Conservation (phyloP, 768 basidiomycete species). For the Lactarius pseudohatsudake region DNA sequence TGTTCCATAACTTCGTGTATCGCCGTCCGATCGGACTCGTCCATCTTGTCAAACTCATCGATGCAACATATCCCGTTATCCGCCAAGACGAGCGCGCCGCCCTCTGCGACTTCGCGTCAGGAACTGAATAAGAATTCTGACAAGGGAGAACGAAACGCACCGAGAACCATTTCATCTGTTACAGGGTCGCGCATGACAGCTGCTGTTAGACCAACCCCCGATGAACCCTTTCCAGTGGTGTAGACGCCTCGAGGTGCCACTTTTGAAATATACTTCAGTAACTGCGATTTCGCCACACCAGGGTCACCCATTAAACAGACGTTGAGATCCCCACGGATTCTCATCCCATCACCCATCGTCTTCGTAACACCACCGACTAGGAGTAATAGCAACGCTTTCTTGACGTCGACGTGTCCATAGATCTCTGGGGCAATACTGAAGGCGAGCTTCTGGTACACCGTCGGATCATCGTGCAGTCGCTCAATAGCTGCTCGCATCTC, state of each 20-base stretch:
- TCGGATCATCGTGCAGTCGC: slow-evolving; percentile 68
- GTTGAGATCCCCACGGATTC: slow-evolving; percentile 97
- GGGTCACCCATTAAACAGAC: slow-evolving; percentile 99
- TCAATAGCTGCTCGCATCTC: slow-evolving; percentile 71
- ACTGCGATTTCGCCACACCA: slow-evolving; percentile 97
- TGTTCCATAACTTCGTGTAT: slow-evolving; percentile 99
- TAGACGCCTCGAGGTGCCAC: slow-evolving; percentile 94
- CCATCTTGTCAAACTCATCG: slow-evolving; percentile 99
- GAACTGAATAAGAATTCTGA: slow-evolving; percentile 1
- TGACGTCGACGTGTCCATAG: slow-evolving; percentile 95
- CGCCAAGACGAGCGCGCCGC: slow-evolving; percentile 96
- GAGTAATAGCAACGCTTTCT: slow-evolving; percentile 89
- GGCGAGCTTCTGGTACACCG: slow-evolving; percentile 85
- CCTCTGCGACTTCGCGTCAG: slow-evolving; percentile 59
- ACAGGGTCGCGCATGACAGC: slow-evolving; percentile 99
- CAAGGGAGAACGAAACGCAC: slow-evolving; percentile 48
- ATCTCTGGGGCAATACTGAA: slow-evolving; percentile 98
- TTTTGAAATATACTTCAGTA: slow-evolving; percentile 97
- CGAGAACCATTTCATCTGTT: slow-evolving; percentile 98
- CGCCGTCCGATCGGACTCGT: slow-evolving; percentile 93
- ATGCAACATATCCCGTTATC: slow-evolving; percentile 99
- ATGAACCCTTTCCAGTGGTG: slow-evolving; percentile 97
- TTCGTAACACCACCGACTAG: slow-evolving; percentile 97
- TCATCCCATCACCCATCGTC: slow-evolving; percentile 95
- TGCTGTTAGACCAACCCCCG: slow-evolving; percentile 97